Base-by-base conservation (phyloP, 371 early-diverging fungal species). In the Batkoa obscura region DNA sequence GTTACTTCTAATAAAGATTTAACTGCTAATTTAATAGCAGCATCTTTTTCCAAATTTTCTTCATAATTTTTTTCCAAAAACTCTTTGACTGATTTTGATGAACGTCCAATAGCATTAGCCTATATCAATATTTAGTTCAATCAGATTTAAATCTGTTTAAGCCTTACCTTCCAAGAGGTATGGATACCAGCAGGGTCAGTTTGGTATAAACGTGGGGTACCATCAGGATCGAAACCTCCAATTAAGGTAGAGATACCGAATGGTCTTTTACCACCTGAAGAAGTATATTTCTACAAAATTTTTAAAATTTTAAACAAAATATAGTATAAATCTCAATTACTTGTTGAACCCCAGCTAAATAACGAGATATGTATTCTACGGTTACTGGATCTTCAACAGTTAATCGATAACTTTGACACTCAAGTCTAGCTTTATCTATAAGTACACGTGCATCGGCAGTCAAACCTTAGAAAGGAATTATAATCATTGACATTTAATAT, bases 131-230 rank as follows among this genome's bases (percentile, higher is more conserved):
- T 23, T 23, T 23, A 3, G 23, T 36, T 42, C 10, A 36, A 39
- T 34, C 9, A 43, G 37, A 15, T 46, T 10, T 2, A 15, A 23
- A 23, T 23, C 23, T 23, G 23, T 23, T 23, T 23, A 23, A 23
- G 23, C 23, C 65, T 68, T 64, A 76, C 81, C 76, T 89, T 91
- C 94, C 99, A 99, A 61, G 92, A 92, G 54, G 94, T 85, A 70
- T 91, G 98, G 62, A 97, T 98, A 54, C 99, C 99, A 48, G 98
- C 94, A 12, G 99, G 99, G 62, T 99, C 99, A 17, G 99, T 94
- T 72, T 96, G 89, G 76, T 89, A 98, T 58, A 98, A 81, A 65
- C 83, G 82, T 36, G 99, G 96, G 15, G 72, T 74, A 61, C 83
- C 79, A 66, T 83, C 81, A 3, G 74, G 68, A 56, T 82, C 83